These are phyloP conservation scores for Beauveria sp. DNA, from an alignment of 2,329 filamentous ascomycete genomes.

Conservation along the genomic window DNA sequence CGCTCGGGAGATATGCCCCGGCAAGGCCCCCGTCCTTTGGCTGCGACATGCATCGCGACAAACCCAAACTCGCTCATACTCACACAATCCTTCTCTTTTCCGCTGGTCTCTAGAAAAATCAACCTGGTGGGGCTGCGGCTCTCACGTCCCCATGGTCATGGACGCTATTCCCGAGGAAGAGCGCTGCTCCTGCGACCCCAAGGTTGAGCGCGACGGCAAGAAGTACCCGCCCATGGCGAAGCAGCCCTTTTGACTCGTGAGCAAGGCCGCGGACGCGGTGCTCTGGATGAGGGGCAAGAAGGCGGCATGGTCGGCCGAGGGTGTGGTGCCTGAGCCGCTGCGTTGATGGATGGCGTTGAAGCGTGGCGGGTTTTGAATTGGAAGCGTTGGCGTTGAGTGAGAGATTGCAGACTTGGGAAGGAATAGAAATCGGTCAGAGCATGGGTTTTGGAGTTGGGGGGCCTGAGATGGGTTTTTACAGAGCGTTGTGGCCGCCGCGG, in stretches of 20 bases:
- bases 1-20: too few species aligned
- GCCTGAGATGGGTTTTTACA: too few species aligned
- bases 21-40: too few species aligned
- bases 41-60: background rate
- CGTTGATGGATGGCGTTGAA: background rate
- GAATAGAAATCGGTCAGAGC: background rate
- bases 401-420: background rate
- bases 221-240: slow-evolving; percentile 58
- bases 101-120: slow-evolving; percentile 39
- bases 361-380: background rate
- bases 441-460: background rate
- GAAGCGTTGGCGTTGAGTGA: slow-evolving; percentile 2
- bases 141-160: slow-evolving; percentile 55
- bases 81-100: background rate
- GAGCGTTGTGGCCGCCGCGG: background rate
- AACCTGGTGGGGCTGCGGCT: slow-evolving; percentile 60
- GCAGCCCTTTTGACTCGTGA: slow-evolving; percentile 32
- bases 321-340: slow-evolving; percentile 24
- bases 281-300: slow-evolving; percentile 23
- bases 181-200: slow-evolving; percentile 59
- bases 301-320: slow-evolving; percentile 22
- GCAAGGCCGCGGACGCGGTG: slow-evolving; percentile 20
- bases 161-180: slow-evolving; percentile 48
- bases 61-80: background rate
- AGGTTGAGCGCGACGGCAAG: slow-evolving; percentile 52